Evolutionary conservation across 495 filamentous ascomycete genomes (phyloP).

Genomic region (Recurvomyces mirabilis): DNA sequence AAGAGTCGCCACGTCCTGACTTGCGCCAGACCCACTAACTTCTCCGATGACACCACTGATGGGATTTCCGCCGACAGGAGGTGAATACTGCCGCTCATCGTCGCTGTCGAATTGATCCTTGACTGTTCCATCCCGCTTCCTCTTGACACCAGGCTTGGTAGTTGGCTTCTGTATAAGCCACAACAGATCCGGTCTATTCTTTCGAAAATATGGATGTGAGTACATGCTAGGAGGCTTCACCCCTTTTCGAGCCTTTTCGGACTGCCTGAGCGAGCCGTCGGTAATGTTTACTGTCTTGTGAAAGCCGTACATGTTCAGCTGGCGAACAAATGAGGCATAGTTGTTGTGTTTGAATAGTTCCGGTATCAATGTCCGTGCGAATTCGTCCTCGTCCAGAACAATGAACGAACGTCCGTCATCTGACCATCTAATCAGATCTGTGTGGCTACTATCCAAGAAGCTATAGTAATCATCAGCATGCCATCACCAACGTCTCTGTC

Average conservation of each 20-base stretch:
- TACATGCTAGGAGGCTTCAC: constrained; percentile 93
- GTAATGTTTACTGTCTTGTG: constrained; percentile 96
- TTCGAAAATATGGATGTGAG: constrained; percentile 89
- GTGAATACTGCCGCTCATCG: constrained; percentile 25
- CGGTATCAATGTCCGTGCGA: constrained; percentile 92
- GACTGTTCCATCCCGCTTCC: constrained; percentile 52
- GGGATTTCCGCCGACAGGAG: constrained; percentile 7
- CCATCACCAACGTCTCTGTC: not conserved
- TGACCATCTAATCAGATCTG: constrained; percentile 93
- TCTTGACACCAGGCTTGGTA: constrained; percentile 37
- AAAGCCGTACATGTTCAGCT: constrained; percentile 99
- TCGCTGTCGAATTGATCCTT: constrained; percentile 46
- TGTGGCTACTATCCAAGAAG: constrained; percentile 86
- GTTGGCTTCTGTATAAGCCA: constrained; percentile 98
- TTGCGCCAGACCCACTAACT: constrained; percentile 1
- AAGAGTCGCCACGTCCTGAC: constrained; percentile 34
- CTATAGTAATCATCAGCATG: constrained; percentile 35
- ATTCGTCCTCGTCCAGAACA: constrained; percentile 95
- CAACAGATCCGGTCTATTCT: constrained; percentile 81
- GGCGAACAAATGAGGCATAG: constrained; percentile 95
- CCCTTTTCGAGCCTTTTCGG: constrained; percentile 67
- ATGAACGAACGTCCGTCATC: constrained; percentile 93
- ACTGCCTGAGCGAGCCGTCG: constrained; percentile 94
- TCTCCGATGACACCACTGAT: constrained; percentile 13
- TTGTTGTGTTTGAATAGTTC: constrained; percentile 99